Evolutionary conservation across 371 early-diverging fungal genomes (phyloP).

Genomic region (Umbelopsis sp.): DNA sequence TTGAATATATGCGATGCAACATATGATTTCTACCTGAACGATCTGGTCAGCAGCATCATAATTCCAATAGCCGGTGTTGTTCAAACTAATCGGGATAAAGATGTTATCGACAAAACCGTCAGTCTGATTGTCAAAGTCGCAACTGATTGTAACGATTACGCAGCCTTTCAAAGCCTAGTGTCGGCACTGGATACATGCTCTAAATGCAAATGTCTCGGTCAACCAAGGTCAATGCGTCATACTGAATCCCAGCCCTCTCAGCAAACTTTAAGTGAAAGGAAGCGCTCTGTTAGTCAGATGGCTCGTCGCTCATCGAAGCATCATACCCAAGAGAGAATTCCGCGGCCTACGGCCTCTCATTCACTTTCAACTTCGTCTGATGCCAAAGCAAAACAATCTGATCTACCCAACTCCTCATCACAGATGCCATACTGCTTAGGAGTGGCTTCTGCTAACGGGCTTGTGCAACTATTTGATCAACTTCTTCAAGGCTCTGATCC

Average conservation of each 20-base stretch:
- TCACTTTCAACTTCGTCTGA: neutral
- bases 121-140: slow-evolving; percentile 51
- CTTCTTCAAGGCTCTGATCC: slow-evolving; percentile 14
- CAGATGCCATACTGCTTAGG: slow-evolving; percentile 4
- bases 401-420: slow-evolving; percentile 11
- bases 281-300: slow-evolving; percentile 36
- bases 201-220: slow-evolving; percentile 7
- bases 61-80: slow-evolving; percentile 59
- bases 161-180: slow-evolving; percentile 40
- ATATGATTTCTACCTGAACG: slow-evolving; percentile 61
- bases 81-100: slow-evolving; percentile 49
- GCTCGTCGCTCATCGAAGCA: slow-evolving; percentile 21
- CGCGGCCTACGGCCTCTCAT: neutral
- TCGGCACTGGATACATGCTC: slow-evolving; percentile 2
- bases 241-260: neutral
- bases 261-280: slow-evolving; percentile 36
- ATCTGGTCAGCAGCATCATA: slow-evolving; percentile 54
- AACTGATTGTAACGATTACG: slow-evolving; percentile 33
- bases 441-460: neutral
- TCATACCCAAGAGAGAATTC: neutral
- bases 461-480: slow-evolving; percentile 8
- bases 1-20: slow-evolving; percentile 60
- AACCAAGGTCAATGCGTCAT: neutral
- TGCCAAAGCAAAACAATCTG: slow-evolving; percentile 24
- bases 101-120: slow-evolving; percentile 51